Percentiles rank a stretch among this genome's conserved stretches.
These are phyloP conservation scores for Paecilomyces niveus DNA, from an alignment of 2,329 filamentous ascomycete species.

Conservation along the genomic window DNA sequence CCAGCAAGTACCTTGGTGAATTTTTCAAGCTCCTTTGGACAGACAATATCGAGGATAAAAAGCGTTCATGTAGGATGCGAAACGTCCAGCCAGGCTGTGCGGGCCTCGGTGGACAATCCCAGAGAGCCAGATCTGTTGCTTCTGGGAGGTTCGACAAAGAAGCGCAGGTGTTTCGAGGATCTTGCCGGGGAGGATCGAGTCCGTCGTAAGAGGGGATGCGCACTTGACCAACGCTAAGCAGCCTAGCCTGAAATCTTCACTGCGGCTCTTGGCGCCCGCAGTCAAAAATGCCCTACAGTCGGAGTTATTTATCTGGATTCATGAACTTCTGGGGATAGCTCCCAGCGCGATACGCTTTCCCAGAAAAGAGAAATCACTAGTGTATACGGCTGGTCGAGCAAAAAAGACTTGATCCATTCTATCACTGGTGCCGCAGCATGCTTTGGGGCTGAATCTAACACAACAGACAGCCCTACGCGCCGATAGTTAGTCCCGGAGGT, in stretches of 20 bases:
- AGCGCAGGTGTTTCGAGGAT: slow-evolving; percentile 14
- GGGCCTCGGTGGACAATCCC: neutral
- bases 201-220: slow-evolving; percentile 16
- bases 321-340: neutral
- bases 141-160: neutral
- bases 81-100: neutral
- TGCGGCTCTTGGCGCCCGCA: slow-evolving; percentile 14
- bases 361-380: neutral
- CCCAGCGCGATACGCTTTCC: neutral
- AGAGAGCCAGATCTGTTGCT: neutral
- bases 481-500: neutral
- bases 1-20: slow-evolving; percentile 1
- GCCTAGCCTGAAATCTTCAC: slow-evolving; percentile 13
- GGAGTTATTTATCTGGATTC: neutral
- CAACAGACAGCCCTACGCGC: neutral
- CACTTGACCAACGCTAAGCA: slow-evolving; percentile 16
- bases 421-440: neutral
- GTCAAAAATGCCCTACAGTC: neutral
- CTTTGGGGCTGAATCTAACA: neutral
- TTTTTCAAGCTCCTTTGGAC: slow-evolving; percentile 4
- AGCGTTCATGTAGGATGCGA: neutral
- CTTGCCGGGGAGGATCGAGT: slow-evolving; percentile 20
- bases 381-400: neutral
- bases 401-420: neutral
- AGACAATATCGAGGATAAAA: neutral